Percentiles rank a stretch among this genome's conserved stretches.
phyloP scores from a whole-genome alignment of 257 asterid genomes.

The Forsythia viridissima region DNA sequence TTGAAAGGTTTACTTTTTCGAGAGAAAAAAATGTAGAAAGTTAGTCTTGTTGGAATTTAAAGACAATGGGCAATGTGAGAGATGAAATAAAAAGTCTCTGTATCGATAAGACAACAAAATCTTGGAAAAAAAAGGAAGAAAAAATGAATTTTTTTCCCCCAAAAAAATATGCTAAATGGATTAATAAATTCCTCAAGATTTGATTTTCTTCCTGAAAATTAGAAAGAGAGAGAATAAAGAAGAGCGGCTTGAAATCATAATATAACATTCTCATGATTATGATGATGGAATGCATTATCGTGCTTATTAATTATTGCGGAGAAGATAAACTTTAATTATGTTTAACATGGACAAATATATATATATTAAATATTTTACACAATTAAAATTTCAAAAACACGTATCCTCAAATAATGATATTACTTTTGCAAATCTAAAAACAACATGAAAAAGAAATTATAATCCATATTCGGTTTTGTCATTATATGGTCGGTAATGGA shows the following conservation, averaged over 20 bases:
- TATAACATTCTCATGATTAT: background rate
- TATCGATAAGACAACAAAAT: background rate
- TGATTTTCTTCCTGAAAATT: background rate
- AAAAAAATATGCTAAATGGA: background rate
- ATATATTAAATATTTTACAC: background rate
- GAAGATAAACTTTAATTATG: background rate
- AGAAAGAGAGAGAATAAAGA: background rate
- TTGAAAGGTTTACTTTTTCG: too few relatives aligned
- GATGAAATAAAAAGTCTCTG: too few relatives aligned
- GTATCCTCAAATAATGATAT: background rate
- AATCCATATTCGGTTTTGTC: too few relatives aligned
- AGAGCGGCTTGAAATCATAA: background rate
- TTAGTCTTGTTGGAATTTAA: too few relatives aligned
- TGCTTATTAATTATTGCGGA: background rate
- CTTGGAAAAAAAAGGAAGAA: background rate
- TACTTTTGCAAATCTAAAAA: background rate
- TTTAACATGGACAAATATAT: background rate
- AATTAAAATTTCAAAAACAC: background rate
- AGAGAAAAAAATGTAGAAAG: too few relatives aligned
- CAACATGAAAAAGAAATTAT: too few relatives aligned
- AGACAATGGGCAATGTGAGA: too few relatives aligned
- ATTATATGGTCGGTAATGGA: too few relatives aligned
- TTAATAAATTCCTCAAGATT: background rate
- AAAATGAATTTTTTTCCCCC: background rate
- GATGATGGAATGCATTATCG: background rate